A percentile compares a stretch with the other conserved stretches of the same genome.
Evolutionary conservation across 257 asterid species (phyloP).

Genomic region (Verbascum thapsus): DNA sequence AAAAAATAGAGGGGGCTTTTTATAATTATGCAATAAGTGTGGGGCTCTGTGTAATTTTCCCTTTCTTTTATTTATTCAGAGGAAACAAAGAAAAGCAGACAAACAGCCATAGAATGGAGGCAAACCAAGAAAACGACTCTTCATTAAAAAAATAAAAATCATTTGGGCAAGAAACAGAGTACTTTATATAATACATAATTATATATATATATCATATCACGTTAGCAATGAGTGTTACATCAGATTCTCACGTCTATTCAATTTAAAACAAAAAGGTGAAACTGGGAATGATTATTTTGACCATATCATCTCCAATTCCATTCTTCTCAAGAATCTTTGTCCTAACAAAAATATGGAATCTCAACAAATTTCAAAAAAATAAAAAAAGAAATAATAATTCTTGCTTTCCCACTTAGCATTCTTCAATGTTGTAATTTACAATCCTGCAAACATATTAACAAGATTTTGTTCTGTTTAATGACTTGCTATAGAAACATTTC

Average conservation of each 20-base stretch:
- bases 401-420: constrained; percentile 39
- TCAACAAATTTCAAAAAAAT: background rate
- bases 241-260: constrained; percentile 50
- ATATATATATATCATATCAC: constrained; percentile 37
- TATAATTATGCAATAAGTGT: too few relatives aligned
- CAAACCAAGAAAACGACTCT: constrained; percentile 51
- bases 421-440: constrained; percentile 26
- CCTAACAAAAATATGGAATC: constrained; percentile 66
- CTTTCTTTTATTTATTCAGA: background rate
- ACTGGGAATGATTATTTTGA: constrained; percentile 46
- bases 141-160: constrained; percentile 73
- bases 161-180: constrained; percentile 44
- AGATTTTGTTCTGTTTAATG: background rate
- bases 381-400: constrained; percentile 22
- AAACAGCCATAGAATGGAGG: constrained; percentile 35
- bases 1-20: too few relatives aligned
- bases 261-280: constrained; percentile 42
- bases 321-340: constrained; percentile 48
- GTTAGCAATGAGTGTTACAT: constrained; percentile 61
- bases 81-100: constrained; percentile 21
- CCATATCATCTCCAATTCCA: constrained; percentile 42
- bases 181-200: too few relatives aligned
- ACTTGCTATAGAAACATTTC: too few relatives aligned
- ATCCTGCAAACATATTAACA: constrained; percentile 47
- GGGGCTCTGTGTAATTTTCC: too few relatives aligned